These are phyloP conservation scores for Ramaria sp. DNA, from an alignment of 768 basidiomycete genomes.

Conservation along the genomic window DNA sequence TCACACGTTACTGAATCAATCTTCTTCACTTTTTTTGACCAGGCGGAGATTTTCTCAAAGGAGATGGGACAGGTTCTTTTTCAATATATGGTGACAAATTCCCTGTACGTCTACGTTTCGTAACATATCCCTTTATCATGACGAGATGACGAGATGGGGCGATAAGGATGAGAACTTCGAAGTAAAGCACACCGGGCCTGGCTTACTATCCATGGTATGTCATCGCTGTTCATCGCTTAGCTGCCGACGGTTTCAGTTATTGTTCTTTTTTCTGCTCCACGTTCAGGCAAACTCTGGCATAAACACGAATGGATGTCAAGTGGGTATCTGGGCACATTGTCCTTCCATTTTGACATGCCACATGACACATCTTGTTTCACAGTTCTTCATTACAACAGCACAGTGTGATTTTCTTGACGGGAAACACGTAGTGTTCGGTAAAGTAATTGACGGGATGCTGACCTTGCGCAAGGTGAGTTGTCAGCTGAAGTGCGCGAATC, in stretches of 20 bases:
- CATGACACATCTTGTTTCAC: slow-evolving; percentile 5
- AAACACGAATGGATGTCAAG: slow-evolving; percentile 90
- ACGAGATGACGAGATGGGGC: too few relatives aligned
- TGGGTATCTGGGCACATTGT: slow-evolving; percentile 13
- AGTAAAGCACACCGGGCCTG: slow-evolving; percentile 79
- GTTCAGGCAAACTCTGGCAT: slow-evolving; percentile 89
- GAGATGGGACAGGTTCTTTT: slow-evolving; percentile 91
- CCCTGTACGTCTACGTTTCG: slow-evolving; percentile 40
- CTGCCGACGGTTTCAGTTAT: too few relatives aligned
- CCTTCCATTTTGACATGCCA: not conserved
- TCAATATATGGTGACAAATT: slow-evolving; percentile 97
- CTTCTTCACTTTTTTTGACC: not conserved
- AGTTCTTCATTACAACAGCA: slow-evolving; percentile 97
- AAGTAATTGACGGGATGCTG: slow-evolving; percentile 86
- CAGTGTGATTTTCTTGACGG: slow-evolving; percentile 94
- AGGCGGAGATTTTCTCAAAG: slow-evolving; percentile 93
- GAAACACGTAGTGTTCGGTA: slow-evolving; percentile 90
- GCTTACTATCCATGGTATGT: slow-evolving; percentile 81
- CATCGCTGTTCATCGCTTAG: not conserved
- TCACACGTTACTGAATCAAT: not conserved
- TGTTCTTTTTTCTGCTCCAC: not conserved
- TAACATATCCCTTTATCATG: not conserved
- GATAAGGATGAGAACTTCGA: slow-evolving; percentile 90
- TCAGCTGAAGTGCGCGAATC: not conserved
- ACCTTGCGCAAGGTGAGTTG: slow-evolving; percentile 60